These are phyloP conservation scores for Penicillium argentinense DNA, from an alignment of 495 filamentous ascomycete species.

Conservation along the genomic window DNA sequence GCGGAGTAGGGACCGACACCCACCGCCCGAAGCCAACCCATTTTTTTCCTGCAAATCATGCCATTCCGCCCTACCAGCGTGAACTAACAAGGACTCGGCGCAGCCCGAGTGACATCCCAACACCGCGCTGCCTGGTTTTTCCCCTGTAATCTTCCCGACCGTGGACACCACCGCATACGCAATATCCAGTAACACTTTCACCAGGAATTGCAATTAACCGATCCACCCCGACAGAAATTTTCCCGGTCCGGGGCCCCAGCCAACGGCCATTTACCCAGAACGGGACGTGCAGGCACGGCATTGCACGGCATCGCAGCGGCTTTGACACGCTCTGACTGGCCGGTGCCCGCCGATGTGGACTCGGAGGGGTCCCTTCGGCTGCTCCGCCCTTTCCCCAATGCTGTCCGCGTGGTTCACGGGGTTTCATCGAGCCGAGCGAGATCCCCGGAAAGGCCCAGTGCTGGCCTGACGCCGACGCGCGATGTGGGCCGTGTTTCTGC, in stretches of 20 bases:
- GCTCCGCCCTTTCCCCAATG: neutral
- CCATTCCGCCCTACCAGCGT: neutral
- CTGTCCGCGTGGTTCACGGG: neutral
- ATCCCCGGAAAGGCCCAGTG: neutral
- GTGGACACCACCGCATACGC: neutral
- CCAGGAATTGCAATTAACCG: slow-evolving; percentile 11
- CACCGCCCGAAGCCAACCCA: neutral
- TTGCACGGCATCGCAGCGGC: slow-evolving; percentile 4
- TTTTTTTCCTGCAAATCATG: slow-evolving; percentile 1
- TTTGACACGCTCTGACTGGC: slow-evolving; percentile 9
- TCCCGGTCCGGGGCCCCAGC: slow-evolving; percentile 26
- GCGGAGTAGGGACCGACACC: neutral
- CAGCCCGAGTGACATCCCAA: neutral
- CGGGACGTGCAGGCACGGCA: slow-evolving; percentile 11
- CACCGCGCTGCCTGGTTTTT: neutral
- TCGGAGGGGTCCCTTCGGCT: slow-evolving; percentile 9
- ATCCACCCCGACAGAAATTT: slow-evolving; percentile 2
- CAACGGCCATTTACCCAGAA: slow-evolving; percentile 24
- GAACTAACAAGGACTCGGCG: neutral
- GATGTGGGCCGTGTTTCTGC: neutral
- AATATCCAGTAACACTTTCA: neutral
- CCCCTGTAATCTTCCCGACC: neutral
- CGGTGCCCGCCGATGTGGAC: slow-evolving; percentile 20
- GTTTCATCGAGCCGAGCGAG: neutral
- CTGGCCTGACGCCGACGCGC: neutral